Evolutionary conservation across 2,329 filamentous ascomycete species (phyloP).

Genomic region (Colletotrichum costaricense): DNA sequence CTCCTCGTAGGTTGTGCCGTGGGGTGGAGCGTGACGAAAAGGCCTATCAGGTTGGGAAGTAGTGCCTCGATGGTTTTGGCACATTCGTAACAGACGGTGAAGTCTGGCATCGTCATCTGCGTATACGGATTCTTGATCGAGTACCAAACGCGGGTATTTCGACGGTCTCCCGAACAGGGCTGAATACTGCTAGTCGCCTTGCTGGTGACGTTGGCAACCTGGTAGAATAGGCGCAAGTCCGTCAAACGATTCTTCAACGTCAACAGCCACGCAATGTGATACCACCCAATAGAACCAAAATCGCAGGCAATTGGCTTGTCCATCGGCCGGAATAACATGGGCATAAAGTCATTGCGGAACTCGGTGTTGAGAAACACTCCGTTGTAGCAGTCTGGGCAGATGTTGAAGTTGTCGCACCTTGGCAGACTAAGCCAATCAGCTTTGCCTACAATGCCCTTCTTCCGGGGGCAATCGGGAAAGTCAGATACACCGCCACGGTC

Average conservation of each 20-base stretch:
- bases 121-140: constrained; percentile 77
- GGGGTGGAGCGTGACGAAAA: constrained; percentile 68
- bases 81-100: constrained; percentile 81
- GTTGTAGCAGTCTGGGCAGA: constrained; percentile 85
- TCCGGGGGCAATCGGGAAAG: constrained; percentile 78
- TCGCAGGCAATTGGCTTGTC: constrained; percentile 76
- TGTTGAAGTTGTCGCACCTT: constrained; percentile 76
- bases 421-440: constrained; percentile 86
- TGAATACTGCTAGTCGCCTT: constrained; percentile 51
- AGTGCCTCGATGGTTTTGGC: constrained; percentile 77
- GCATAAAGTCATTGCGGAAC: constrained; percentile 75
- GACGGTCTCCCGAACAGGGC: constrained; percentile 68
- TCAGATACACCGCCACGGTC: constrained; percentile 54
- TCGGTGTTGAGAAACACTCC: constrained; percentile 75
- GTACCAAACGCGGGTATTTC: constrained; percentile 76
- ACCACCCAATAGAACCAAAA: constrained; percentile 82
- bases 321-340: constrained; percentile 66
- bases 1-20: constrained; percentile 59
- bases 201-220: constrained; percentile 72
- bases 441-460: constrained; percentile 68
- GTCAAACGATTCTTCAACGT: constrained; percentile 76
- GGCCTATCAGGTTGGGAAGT: constrained; percentile 76
- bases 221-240: constrained; percentile 76
- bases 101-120: constrained; percentile 72
- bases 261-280: constrained; percentile 85